Evolutionary conservation across 495 filamentous ascomycete species (phyloP), one percentile per base, ranked within the genome.

Genomic region (Hypoxylon lienhwacheense): DNA sequence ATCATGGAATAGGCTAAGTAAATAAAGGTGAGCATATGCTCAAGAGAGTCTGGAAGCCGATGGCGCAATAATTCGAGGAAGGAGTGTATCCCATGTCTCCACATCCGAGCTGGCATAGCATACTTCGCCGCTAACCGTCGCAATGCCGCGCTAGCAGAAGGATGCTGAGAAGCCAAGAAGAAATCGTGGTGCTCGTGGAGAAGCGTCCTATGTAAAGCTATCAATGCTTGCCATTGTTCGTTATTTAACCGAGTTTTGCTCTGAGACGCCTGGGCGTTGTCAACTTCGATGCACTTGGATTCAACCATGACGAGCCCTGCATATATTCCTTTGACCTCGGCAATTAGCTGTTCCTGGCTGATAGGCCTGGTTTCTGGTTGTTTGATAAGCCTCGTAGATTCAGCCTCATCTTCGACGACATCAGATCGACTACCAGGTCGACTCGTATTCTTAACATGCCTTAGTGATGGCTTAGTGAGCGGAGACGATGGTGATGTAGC

Each of bases 181-280:
- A 92, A 91, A 52, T 91, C 88, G 54, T 92, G 86, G 51, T 90
- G 85, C 48, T 92, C 88, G 51, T 89, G 80, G 1, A 92, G 69
- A 1, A 92, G 66, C 0, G 86, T 88, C 7, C 83, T 72, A 61
- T 93, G 89, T 1, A 91, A 63, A 2, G 82, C 84, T 55, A 87
- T 84, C 20, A 90, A 59, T 0, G 82, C 81, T 59, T 87, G 82
- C 85, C 83, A 89, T 52, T 89, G 82, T 35, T 81, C 71, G 26
- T 73, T 70, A 20, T 72, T 77, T 0, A 89, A 65, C 53, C 57
- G 54, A 11, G 72, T 55, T 6, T 72, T 70, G 8, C 45, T 63
- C 20, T 76, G 67, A 0, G 70, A 71, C 1, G 73, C 75, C 35
- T 86, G 80, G 7, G 80, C 68, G n/a, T 78, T 81, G 66, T 88